Evolutionary conservation across 352 stramenopile species (phyloP).

Genomic region (Phytophthora sojae): DNA sequence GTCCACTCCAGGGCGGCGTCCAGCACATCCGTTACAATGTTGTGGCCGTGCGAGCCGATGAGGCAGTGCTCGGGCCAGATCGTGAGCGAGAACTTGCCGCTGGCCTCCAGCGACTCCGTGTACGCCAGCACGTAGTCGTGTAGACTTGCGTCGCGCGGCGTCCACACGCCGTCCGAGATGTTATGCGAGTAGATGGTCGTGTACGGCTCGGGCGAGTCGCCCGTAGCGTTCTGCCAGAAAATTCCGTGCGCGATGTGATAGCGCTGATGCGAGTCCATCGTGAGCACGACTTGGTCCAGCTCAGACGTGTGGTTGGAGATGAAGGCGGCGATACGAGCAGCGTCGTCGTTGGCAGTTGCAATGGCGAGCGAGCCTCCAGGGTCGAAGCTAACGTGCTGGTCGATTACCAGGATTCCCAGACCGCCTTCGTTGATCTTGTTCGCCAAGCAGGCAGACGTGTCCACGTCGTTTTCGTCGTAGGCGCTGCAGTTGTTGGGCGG

Average conservation of each 20-base stretch:
- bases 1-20: constrained; percentile 84
- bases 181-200: constrained; percentile 90
- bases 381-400: constrained; percentile 96
- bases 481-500: constrained; percentile 25
- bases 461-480: constrained; percentile 23
- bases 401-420: constrained; percentile 88
- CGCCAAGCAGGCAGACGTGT: constrained; percentile 36
- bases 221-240: constrained; percentile 85
- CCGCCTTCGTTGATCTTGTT: constrained; percentile 43
- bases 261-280: constrained; percentile 94
- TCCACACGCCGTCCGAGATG: constrained; percentile 57
- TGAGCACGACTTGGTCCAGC: constrained; percentile 91
- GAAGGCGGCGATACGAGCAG: constrained; percentile 82
- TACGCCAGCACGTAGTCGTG: constrained; percentile 88
- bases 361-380: constrained; percentile 92
- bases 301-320: constrained; percentile 65
- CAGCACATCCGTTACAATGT: constrained; percentile 80
- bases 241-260: constrained; percentile 93
- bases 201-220: constrained; percentile 84
- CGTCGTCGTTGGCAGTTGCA: constrained; percentile 86
- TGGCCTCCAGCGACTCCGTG: constrained; percentile 78
- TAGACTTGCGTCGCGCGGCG: constrained; percentile 55
- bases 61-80: constrained; percentile 98
- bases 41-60: constrained; percentile 87
- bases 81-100: constrained; percentile 86